Base-by-base conservation (phyloP, 2,329 filamentous ascomycete genomes). In the Whalleya microplaca region DNA sequence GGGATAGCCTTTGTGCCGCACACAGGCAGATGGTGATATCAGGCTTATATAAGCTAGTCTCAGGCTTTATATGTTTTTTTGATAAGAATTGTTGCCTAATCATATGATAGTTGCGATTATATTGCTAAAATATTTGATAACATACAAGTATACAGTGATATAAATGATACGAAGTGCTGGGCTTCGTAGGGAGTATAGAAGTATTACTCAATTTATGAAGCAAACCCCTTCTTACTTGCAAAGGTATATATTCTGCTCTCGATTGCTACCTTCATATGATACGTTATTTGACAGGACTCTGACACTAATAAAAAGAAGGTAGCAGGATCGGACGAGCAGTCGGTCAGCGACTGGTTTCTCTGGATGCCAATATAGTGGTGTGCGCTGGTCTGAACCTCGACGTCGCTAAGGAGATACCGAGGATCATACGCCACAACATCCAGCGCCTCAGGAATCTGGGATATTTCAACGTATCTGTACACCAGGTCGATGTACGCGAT, bases 341-440 rank as follows among this genome's bases (percentile, higher is more conserved):
- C 27, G 61, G 54, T 45, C 47, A 50, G 49, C 53, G 59, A 16
- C 41, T 64, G 21, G 49, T 51, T 53, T 59, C 56, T 53, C 49
- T 59, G 21, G 53, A 51, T 48, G 58, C 53, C 12, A 48, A 56
- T 48, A 49, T 59, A n/a, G 21, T 64, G 46, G 32, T 62, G 29
- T 64, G 61, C 41, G 61, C 61, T 41, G 59, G 59, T 40, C 21
- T 59, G 3, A 58, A 56, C 45, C 43, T 62, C 20, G 53, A 62
- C 14, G 51, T 51, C 27, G 58, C 53, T 41, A 48, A 62, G 23
- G 59, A 62, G 41, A 64, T 56, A 19, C 58, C 55, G 14, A 41
- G n/a, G n/a, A n/a, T 45, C 23, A 8, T 59, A 45, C 62, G 59
- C 49, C 50, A 42, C 21, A 48, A 51, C 32, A 49, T 51, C 12